Percentiles rank a stretch among this genome's conserved stretches.
phyloP scores from a whole-genome alignment of 176 grass and related monocot species.

The Carex littledalei region DNA sequence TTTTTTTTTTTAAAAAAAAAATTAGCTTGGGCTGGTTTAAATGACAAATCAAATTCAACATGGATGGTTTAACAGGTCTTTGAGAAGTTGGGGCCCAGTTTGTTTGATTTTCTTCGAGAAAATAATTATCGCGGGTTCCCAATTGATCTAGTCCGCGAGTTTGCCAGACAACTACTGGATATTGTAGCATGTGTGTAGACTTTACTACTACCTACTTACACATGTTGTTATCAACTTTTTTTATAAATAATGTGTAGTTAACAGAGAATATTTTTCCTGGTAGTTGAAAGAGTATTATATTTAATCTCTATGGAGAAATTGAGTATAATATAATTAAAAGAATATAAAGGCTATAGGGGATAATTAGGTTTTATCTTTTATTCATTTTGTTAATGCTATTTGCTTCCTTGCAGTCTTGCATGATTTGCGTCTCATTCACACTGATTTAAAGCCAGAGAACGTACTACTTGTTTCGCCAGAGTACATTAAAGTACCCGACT shows the following conservation, averaged over 20 bases:
- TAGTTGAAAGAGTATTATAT: neutral
- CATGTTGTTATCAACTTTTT: neutral
- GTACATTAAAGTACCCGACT: slow-evolving; percentile 87
- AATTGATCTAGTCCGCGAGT: slow-evolving; percentile 37
- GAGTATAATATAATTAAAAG: neutral
- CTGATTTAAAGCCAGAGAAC: slow-evolving; percentile 99
- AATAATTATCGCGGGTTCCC: slow-evolving; percentile 40
- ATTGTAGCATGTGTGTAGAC: slow-evolving; percentile 40
- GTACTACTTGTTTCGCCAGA: slow-evolving; percentile 91
- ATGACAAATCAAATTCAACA: slow-evolving; percentile 18
- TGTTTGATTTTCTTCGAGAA: slow-evolving; percentile 48
- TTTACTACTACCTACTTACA: neutral
- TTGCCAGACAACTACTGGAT: slow-evolving; percentile 45
- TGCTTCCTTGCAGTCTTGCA: slow-evolving; percentile 92
- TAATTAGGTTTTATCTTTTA: slow-evolving; percentile 6
- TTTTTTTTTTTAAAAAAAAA: neutral
- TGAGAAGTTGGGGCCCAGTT: slow-evolving; percentile 54
- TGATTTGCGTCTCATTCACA: slow-evolving; percentile 96
- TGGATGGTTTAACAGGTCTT: slow-evolving; percentile 47
- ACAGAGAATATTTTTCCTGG: neutral
- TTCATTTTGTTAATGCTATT: slow-evolving; percentile 47
- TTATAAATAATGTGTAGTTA: neutral
- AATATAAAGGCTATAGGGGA: neutral
- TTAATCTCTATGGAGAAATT: neutral
- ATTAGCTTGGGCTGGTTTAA: neutral